Evolutionary conservation across 495 filamentous ascomycete species (phyloP).

Genomic region (Penicillium ucsense): DNA sequence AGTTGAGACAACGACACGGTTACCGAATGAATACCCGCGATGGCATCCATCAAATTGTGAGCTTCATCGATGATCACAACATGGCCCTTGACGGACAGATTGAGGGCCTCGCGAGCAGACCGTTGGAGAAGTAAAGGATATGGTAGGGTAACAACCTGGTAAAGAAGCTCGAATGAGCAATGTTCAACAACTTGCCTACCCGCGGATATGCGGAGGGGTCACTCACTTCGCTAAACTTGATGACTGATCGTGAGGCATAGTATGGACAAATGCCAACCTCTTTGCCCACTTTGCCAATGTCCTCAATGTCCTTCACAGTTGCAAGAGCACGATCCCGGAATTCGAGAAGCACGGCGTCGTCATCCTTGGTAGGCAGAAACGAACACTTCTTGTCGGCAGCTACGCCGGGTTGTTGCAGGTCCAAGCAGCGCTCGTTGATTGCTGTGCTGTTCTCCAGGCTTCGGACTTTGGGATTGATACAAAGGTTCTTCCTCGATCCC

Average conservation of each 20-base stretch:
- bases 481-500: conserved; percentile 85
- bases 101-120: conserved; percentile 79
- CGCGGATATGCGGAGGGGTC: background rate
- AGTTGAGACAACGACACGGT: conserved; percentile 65
- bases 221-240: conserved; percentile 66
- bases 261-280: conserved; percentile 84
- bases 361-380: conserved; percentile 70
- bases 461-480: conserved; percentile 77
- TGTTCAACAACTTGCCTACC: background rate
- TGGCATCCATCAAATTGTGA: conserved; percentile 94
- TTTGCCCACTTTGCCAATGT: conserved; percentile 69
- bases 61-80: conserved; percentile 94
- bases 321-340: conserved; percentile 87
- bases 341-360: conserved; percentile 57
- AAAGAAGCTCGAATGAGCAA: background rate
- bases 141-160: conserved; percentile 80
- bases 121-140: conserved; percentile 87
- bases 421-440: conserved; percentile 92
- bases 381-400: conserved; percentile 60
- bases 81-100: conserved; percentile 76
- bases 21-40: conserved; percentile 77
- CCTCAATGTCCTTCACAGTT: conserved; percentile 86
- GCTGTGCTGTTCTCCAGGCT: conserved; percentile 63
- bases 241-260: conserved; percentile 78
- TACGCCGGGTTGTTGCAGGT: conserved; percentile 69